A percentile compares a stretch with the other conserved stretches of the same genome.
Evolutionary conservation across 768 basidiomycete genomes (phyloP).

Genomic region (Kondoa malvinella): DNA sequence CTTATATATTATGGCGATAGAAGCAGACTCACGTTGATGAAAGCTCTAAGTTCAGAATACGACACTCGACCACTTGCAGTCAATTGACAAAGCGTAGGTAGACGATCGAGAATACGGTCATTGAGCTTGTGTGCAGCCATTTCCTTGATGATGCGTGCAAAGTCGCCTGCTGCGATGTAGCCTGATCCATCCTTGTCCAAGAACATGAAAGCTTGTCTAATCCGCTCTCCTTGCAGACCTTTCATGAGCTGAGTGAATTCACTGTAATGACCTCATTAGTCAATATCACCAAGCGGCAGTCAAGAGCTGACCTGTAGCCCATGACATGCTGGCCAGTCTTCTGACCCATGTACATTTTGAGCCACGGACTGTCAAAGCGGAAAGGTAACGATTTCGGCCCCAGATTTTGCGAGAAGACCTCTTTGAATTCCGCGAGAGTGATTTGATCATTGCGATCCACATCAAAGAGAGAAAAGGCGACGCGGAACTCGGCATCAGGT

Average conservation of each 20-base stretch:
- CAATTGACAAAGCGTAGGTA: conserved; percentile 80
- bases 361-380: conserved; percentile 74
- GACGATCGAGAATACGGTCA: conserved; percentile 72
- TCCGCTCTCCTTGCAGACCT: conserved; percentile 87
- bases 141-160: conserved; percentile 86
- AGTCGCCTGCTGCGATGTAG: conserved; percentile 81
- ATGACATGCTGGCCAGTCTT: conserved; percentile 45
- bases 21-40: conserved; percentile 66
- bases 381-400: conserved; percentile 73
- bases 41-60: conserved; percentile 90
- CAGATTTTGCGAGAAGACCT: conserved; percentile 65
- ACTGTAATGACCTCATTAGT: too few species aligned
- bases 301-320: conserved; percentile 22
- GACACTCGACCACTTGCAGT: conserved; percentile 77
- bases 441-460: conserved; percentile 86
- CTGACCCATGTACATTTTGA: conserved; percentile 87
- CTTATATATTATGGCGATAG: neutral
- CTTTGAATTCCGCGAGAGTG: conserved; percentile 85
- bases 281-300: neutral
- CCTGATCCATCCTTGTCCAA: conserved; percentile 78
- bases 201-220: conserved; percentile 87
- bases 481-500: conserved; percentile 34
- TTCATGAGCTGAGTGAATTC: conserved; percentile 99
- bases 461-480: conserved; percentile 25
- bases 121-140: conserved; percentile 92